Evolutionary conservation across 169 alveolate species (phyloP).

Genomic region (Perkinsus olseni): DNA sequence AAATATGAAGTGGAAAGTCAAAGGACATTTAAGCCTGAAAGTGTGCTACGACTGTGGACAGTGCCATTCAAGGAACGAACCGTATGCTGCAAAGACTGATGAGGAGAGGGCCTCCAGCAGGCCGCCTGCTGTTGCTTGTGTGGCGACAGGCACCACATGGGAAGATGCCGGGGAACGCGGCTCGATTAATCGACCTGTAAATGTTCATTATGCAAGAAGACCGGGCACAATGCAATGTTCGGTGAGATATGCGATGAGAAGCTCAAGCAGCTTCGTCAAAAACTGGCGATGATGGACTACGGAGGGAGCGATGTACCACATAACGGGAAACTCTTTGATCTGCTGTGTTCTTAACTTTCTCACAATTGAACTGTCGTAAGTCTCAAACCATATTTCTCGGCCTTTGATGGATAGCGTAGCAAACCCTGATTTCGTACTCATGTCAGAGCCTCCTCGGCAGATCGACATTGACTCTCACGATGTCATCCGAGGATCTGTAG

Average conservation of each 20-base stretch:
- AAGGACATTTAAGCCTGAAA: background rate
- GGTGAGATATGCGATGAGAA: background rate
- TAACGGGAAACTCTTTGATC: background rate
- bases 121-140: background rate
- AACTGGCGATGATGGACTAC: background rate
- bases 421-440: background rate
- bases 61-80: background rate
- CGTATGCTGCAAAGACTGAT: background rate
- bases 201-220: background rate
- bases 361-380: background rate
- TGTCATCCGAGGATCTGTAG: background rate
- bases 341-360: background rate
- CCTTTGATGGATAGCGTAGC: background rate
- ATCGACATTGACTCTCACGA: background rate
- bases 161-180: background rate
- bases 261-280: background rate
- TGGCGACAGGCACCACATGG: background rate
- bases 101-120: background rate
- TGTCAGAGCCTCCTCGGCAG: background rate
- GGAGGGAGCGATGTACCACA: background rate
- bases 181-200: background rate
- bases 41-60: background rate
- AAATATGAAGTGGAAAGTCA: background rate
- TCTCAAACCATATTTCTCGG: background rate
- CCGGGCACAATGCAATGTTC: background rate